Percentiles rank a stretch among this genome's conserved stretches.
phyloP scores from a whole-genome alignment of 2,329 filamentous ascomycete genomes.

The Aspergillus sp. region DNA sequence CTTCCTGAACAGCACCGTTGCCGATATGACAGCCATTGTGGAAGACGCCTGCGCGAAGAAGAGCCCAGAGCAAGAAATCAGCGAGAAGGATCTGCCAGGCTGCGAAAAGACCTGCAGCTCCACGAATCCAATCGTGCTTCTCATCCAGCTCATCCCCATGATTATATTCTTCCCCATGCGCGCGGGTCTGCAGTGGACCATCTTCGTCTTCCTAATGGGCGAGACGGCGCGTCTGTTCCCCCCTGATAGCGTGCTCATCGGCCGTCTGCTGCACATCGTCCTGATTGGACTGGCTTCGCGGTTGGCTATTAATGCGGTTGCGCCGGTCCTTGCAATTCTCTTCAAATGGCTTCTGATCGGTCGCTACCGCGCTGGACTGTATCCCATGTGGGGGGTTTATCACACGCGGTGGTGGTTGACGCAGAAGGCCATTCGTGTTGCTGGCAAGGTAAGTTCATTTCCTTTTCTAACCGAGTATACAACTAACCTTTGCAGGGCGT shows the following conservation, averaged over 20 bases:
- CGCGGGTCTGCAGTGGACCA: slow-evolving; percentile 53
- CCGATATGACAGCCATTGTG: slow-evolving; percentile 32
- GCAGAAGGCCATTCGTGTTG: slow-evolving; percentile 53
- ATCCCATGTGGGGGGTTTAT: slow-evolving; percentile 61
- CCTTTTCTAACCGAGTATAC: not conserved
- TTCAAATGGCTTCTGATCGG: slow-evolving; percentile 59
- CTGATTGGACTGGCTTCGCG: slow-evolving; percentile 48
- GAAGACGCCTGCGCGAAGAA: slow-evolving; percentile 10
- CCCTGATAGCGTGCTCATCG: slow-evolving; percentile 42
- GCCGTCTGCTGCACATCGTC: slow-evolving; percentile 52
- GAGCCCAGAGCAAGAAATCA: not conserved
- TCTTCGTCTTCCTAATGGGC: slow-evolving; percentile 52
- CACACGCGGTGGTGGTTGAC: slow-evolving; percentile 61
- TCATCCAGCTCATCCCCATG: slow-evolving; percentile 54
- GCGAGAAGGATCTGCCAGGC: slow-evolving; percentile 21
- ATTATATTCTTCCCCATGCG: slow-evolving; percentile 53
- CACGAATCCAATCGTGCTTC: slow-evolving; percentile 50
- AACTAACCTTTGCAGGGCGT: not conserved
- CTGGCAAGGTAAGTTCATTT: slow-evolving; percentile 41
- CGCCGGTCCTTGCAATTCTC: slow-evolving; percentile 50
- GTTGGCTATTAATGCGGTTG: slow-evolving; percentile 38
- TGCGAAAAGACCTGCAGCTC: slow-evolving; percentile 43
- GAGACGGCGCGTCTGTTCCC: slow-evolving; percentile 33
- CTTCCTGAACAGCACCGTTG: slow-evolving; percentile 51
- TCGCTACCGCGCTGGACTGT: slow-evolving; percentile 53